phyloP scores from a whole-genome alignment of 345 rosid species.

The Anastatica hierochuntica region DNA sequence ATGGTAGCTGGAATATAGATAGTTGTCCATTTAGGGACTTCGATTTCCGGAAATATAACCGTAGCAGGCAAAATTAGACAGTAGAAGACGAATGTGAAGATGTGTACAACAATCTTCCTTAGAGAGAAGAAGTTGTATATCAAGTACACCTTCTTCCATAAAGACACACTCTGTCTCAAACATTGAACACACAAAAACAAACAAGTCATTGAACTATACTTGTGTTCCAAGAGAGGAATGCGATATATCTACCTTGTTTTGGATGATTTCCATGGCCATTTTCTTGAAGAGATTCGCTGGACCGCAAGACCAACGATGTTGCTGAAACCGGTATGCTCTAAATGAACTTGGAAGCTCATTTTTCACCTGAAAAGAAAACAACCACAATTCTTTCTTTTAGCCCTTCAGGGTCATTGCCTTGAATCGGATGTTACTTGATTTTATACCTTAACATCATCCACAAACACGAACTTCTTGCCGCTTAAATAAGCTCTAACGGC shows the following conservation, averaged over 20 bases:
- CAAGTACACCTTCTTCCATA: constrained; percentile 78
- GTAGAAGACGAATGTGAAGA: constrained; percentile 75
- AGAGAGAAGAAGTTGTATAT: constrained; percentile 85
- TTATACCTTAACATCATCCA: constrained; percentile 36
- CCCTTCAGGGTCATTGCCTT: too few relatives aligned
- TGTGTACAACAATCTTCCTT: constrained; percentile 74
- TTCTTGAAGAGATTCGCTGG: constrained; percentile 87
- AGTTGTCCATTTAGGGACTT: constrained; percentile 82
- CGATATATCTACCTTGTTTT: too few relatives aligned
- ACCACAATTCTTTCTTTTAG: too few relatives aligned
- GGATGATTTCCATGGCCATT: constrained; percentile 47
- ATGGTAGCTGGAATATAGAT: constrained; percentile 73
- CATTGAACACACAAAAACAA: too few relatives aligned
- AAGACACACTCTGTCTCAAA: constrained; percentile 62
- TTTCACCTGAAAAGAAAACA: constrained; percentile 70
- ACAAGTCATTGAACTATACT: too few relatives aligned
- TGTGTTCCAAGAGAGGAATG: too few relatives aligned
- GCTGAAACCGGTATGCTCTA: constrained; percentile 72
- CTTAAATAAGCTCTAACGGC: constrained; percentile 79
- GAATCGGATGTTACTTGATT: too few relatives aligned
- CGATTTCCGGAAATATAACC: constrained; percentile 73
- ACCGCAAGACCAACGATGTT: constrained; percentile 93
- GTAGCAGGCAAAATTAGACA: constrained; percentile 76
- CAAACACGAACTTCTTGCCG: constrained; percentile 70
- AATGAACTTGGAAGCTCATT: constrained; percentile 85